Percentiles rank a stretch among this genome's conserved stretches.
Evolutionary conservation across 345 rosid genomes (phyloP).

Genomic region (Citropsis articulata): DNA sequence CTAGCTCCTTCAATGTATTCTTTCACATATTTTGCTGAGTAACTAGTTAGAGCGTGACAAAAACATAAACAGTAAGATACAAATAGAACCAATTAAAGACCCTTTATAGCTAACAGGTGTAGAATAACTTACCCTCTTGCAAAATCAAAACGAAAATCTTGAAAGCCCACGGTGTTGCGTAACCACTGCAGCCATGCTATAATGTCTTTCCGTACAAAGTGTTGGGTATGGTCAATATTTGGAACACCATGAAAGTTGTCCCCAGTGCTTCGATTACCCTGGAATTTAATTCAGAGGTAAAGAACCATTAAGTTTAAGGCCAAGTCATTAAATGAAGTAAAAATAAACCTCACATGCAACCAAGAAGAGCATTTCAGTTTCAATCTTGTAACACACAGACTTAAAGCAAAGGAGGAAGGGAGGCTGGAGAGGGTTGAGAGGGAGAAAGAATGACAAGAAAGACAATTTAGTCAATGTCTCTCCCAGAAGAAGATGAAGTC

Average conservation of each 20-base stretch:
- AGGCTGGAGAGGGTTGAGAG: neutral
- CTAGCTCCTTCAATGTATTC: slow-evolving; percentile 83
- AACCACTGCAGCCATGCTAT: slow-evolving; percentile 77
- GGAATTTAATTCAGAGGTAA: slow-evolving; percentile 11
- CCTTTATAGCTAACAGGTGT: neutral
- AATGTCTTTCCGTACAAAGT: slow-evolving; percentile 86
- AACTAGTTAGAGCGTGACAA: slow-evolving; percentile 40
- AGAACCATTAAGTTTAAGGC: neutral
- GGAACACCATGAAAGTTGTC: slow-evolving; percentile 92
- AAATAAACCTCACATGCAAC: neutral
- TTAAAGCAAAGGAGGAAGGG: neutral
- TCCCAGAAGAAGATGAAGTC: neutral
- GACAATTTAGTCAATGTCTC: neutral
- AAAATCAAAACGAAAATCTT: slow-evolving; percentile 94
- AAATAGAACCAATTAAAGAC: neutral
- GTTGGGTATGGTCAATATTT: slow-evolving; percentile 83
- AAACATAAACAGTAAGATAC: neutral
- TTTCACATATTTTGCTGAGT: slow-evolving; percentile 73
- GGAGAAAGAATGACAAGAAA: neutral
- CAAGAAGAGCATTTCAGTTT: neutral
- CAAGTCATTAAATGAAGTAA: slow-evolving; percentile 1
- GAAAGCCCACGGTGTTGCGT: slow-evolving; percentile 59
- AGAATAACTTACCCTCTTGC: slow-evolving; percentile 61
- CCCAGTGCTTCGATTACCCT: slow-evolving; percentile 91
- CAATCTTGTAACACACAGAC: neutral